Evolutionary conservation across 2,329 filamentous ascomycete genomes (phyloP).

Genomic region (Colletotrichum spaethianum): DNA sequence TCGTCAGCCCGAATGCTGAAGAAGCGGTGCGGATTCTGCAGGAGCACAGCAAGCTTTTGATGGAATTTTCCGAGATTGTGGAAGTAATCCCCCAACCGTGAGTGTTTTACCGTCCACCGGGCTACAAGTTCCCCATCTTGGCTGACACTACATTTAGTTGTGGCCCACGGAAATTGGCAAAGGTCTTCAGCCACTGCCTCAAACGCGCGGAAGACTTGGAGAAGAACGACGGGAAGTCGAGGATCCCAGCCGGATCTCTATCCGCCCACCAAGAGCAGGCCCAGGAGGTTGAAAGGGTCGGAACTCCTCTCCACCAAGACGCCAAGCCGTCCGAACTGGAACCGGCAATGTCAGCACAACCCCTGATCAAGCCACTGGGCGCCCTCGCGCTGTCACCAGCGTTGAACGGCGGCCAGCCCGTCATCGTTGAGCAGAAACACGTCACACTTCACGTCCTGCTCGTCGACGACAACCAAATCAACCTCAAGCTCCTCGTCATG

Average conservation of each 20-base stretch:
- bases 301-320: constrained; percentile 5
- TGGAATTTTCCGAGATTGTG: constrained; percentile 46
- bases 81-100: constrained; percentile 51
- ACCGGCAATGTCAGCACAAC: constrained; percentile 1
- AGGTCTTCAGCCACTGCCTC: constrained; percentile 47
- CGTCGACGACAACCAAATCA: constrained; percentile 61
- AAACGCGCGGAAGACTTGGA: constrained; percentile 16
- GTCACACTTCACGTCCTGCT: constrained; percentile 48
- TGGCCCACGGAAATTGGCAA: constrained; percentile 50
- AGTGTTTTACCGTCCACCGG: constrained; percentile 24
- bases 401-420: constrained; percentile 7
- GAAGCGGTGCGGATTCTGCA: constrained; percentile 47
- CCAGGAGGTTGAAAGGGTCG: constrained; percentile 1
- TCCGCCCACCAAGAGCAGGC: not conserved
- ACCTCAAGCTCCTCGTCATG: constrained; percentile 57
- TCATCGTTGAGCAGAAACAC: constrained; percentile 14
- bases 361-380: constrained; percentile 22
- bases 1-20: constrained; percentile 49
- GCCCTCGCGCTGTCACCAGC: not conserved
- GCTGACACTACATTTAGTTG: constrained; percentile 1
- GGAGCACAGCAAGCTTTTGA: constrained; percentile 44
- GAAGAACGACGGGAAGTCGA: not conserved
- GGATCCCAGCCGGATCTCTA: not conserved
- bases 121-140: constrained; percentile 25
- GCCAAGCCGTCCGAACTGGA: not conserved